Conservation (phyloP, 1,139 yeast species). For the Debaryomycetaceae sp. region DNA sequence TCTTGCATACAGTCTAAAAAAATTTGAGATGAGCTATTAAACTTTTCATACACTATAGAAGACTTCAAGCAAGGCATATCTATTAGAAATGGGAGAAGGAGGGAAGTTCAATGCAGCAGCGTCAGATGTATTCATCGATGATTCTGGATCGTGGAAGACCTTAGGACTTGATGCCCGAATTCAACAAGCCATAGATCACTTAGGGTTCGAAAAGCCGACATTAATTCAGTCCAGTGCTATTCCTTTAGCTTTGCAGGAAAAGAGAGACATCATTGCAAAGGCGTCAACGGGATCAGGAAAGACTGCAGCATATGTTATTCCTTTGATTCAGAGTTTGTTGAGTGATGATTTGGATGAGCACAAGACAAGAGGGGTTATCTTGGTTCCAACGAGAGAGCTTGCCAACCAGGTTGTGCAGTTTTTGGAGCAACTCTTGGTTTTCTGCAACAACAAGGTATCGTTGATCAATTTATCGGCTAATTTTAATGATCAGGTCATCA, state of each 20-base stretch:
- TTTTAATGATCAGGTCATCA: slow-evolving; percentile 68
- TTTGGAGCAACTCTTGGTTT: slow-evolving; percentile 62
- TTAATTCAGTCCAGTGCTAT: slow-evolving; percentile 89
- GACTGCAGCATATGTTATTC: slow-evolving; percentile 80
- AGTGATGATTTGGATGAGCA: slow-evolving; percentile 22
- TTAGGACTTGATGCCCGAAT: slow-evolving; percentile 77
- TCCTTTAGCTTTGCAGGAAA: slow-evolving; percentile 83
- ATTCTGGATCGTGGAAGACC: slow-evolving; percentile 64
- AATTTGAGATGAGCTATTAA: slow-evolving; percentile 5
- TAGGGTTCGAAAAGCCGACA: slow-evolving; percentile 85
- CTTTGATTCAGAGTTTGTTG: slow-evolving; percentile 68
- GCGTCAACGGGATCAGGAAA: slow-evolving; percentile 93
- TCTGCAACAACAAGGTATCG: slow-evolving; percentile 65
- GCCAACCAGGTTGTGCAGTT: slow-evolving; percentile 79
- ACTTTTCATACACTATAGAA: background rate
- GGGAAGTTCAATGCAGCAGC: slow-evolving; percentile 29
- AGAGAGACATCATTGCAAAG: slow-evolving; percentile 81
- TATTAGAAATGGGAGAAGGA: slow-evolving; percentile 4
- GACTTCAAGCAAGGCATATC: background rate
- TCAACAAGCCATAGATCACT: slow-evolving; percentile 74
- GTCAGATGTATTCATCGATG: slow-evolving; percentile 66
- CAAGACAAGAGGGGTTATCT: slow-evolving; percentile 51
- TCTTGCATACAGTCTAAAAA: slow-evolving; percentile 1
- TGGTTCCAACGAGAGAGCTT: slow-evolving; percentile 85
- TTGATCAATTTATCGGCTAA: slow-evolving; percentile 73